Conservation (phyloP, 2,329 filamentous ascomycete genomes). For the Paecilomyces sp. region DNA sequence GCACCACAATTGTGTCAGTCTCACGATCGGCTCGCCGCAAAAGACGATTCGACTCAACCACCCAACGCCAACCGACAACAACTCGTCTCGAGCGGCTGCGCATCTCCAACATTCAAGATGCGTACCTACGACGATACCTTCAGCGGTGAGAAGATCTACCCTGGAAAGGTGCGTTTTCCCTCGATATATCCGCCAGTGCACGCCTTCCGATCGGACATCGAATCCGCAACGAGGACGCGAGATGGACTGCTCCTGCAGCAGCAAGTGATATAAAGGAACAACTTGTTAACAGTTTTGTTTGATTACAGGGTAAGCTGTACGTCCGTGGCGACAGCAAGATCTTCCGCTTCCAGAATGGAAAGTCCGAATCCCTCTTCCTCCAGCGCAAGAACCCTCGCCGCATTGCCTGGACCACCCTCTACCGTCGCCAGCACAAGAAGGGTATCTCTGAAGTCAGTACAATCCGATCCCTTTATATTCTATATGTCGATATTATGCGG, state of each 20-base stretch:
- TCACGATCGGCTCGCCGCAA: slow-evolving; percentile 26
- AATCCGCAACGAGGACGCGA: slow-evolving; percentile 1
- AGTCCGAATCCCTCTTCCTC: slow-evolving; percentile 98
- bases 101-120: slow-evolving; percentile 53
- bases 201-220: slow-evolving; percentile 7
- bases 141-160: slow-evolving; percentile 73
- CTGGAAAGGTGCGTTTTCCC: slow-evolving; percentile 60
- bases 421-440: slow-evolving; percentile 99
- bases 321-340: slow-evolving; percentile 99
- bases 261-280: not conserved
- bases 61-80: slow-evolving; percentile 37
- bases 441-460: slow-evolving; percentile 97
- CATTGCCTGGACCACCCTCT: slow-evolving; percentile 97
- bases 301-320: slow-evolving; percentile 91
- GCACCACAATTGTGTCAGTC: slow-evolving; percentile 32
- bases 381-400: slow-evolving; percentile 99
- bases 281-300: slow-evolving; percentile 22
- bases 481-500: slow-evolving; percentile 4
- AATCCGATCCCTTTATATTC: slow-evolving; percentile 13
- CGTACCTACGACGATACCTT: slow-evolving; percentile 74
- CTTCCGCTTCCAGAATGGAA: slow-evolving; percentile 99
- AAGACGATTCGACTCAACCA: slow-evolving; percentile 35
- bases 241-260: slow-evolving; percentile 2
- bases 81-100: slow-evolving; percentile 32
- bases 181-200: slow-evolving; percentile 9